phyloP scores from a whole-genome alignment of 768 basidiomycete species.

The Strobilomyces dryophilus region DNA sequence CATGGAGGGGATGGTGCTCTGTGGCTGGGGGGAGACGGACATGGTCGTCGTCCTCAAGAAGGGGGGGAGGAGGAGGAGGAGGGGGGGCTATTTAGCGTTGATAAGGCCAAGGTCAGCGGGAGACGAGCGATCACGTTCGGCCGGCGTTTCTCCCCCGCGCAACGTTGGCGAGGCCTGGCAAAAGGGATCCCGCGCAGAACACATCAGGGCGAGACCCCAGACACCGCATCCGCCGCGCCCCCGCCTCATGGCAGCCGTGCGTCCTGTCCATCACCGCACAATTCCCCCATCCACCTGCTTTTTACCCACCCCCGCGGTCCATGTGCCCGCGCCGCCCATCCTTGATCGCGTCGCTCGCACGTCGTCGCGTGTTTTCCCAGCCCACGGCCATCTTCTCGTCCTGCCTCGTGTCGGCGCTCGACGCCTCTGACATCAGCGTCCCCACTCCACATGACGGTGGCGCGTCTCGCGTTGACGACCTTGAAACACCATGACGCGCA shows the following conservation, averaged over 20 bases:
- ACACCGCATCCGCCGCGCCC: too few species aligned
- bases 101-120: constrained; percentile 20
- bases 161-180: constrained; percentile 29
- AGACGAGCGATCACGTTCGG: constrained; percentile 20
- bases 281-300: not conserved
- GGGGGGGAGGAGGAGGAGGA: not conserved
- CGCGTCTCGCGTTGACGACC: not conserved
- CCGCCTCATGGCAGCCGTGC: constrained; percentile 23
- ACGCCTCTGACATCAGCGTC: constrained; percentile 6
- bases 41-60: not conserved
- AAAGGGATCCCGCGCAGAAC: too few species aligned
- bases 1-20: not conserved
- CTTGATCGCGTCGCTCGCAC: constrained; percentile 2
- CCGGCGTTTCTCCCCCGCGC: constrained; percentile 27
- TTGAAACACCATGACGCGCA: not conserved
- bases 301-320: constrained; percentile 1
- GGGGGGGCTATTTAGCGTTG: not conserved
- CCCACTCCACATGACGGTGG: constrained; percentile 5
- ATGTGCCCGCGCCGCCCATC: constrained; percentile 3
- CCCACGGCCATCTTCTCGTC: constrained; percentile 17
- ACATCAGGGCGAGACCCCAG: too few species aligned
- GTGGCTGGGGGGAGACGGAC: not conserved
- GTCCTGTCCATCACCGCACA: constrained; percentile 9
- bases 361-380: constrained; percentile 17
- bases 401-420: constrained; percentile 32